Evolutionary conservation across 1,139 yeast genomes (phyloP), one percentile per base, ranked within the genome.

Genomic region (Lodderomyces beijingensis): DNA sequence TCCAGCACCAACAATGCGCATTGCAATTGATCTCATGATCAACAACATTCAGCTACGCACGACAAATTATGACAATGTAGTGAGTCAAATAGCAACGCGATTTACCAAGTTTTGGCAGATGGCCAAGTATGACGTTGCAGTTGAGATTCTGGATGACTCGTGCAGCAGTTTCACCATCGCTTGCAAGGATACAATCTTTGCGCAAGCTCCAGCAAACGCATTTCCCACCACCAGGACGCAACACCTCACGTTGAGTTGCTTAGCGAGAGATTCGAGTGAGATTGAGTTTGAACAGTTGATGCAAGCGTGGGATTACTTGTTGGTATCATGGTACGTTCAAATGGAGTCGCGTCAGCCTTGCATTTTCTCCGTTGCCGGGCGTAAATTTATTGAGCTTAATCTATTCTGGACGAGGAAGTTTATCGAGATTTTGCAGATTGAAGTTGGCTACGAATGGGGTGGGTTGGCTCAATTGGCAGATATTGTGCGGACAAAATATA

Each of bases 311-410:
- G 55, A 64, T 35, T 61, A 63, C 35, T 44, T 57, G 31, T 38
- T 62, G 28, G 39, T 45, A 3, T 55, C 66, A 1, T 46, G 62
- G 42, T 28, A 59, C 5, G 12, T 65, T 16, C 45, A 58, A 14
- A 42, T 61, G 17, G 73, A 66, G 40, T 37, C 33, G 26, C 34
- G 36, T 27, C 55, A 44, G 30, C 74, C 74, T 1, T 48, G 63
- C 11, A 53, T 62, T 2, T 65, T 65, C 36, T 63, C 70, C n/a
- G 47, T 44, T 17, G 51, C 55, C 36, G 69, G 69, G 1, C 45
- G 71, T 20, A 46, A 42, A 12, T 42, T 52, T 19, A 48, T 65
- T 30, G 39, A 40, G 22, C 34, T 49, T 17, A 63, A 62, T 43
- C 55, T 39, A 15, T 30, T 28, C 13, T 42, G 45, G 45, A 38